These are phyloP conservation scores for Chlorella sp. DNA, from an alignment of 139 green algal genomes.

Conservation along the genomic window DNA sequence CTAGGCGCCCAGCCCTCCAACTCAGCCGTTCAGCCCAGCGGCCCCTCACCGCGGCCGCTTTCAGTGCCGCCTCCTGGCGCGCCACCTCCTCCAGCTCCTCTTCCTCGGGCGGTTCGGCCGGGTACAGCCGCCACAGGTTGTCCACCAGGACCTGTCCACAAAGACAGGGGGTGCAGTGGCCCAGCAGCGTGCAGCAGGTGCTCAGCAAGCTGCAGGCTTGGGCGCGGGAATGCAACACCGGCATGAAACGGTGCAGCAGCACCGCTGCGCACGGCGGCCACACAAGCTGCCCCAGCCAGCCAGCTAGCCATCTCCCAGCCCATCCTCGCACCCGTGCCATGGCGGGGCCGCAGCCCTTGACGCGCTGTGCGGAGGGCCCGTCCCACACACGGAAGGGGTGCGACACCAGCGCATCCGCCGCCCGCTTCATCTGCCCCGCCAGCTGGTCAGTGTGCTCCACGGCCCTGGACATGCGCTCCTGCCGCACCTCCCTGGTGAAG, in stretches of 20 bases:
- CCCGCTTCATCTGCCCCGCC: conserved; percentile 3
- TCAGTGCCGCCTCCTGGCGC: not conserved
- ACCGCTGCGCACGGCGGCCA: not conserved
- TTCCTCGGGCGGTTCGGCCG: conserved; percentile 13
- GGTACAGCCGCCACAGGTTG: conserved; percentile 41
- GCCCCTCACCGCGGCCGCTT: not conserved
- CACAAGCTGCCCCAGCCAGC: not conserved
- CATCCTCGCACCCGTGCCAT: conserved; percentile 16
- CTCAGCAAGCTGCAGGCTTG: not conserved
- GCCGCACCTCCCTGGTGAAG: conserved; percentile 28
- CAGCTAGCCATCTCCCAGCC: not conserved
- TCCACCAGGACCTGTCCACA: conserved; percentile 39
- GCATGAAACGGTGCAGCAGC: not conserved
- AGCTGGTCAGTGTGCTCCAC: not conserved
- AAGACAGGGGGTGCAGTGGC: too few species aligned
- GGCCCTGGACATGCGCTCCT: not conserved
- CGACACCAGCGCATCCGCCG: conserved; percentile 14
- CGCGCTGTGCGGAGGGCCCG: not conserved
- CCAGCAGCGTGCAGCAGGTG: not conserved
- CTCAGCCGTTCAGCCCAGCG: too few species aligned
- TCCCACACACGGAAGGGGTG: conserved; percentile 38
- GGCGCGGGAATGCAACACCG: not conserved
- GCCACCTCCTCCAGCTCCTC: conserved; percentile 40
- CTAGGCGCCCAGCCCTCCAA: too few species aligned
- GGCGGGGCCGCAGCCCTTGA: conserved; percentile 29